Evolutionary conservation across 352 stramenopile genomes (phyloP), one percentile per base, ranked within the genome.

Genomic region (Phytophthora citricola): DNA sequence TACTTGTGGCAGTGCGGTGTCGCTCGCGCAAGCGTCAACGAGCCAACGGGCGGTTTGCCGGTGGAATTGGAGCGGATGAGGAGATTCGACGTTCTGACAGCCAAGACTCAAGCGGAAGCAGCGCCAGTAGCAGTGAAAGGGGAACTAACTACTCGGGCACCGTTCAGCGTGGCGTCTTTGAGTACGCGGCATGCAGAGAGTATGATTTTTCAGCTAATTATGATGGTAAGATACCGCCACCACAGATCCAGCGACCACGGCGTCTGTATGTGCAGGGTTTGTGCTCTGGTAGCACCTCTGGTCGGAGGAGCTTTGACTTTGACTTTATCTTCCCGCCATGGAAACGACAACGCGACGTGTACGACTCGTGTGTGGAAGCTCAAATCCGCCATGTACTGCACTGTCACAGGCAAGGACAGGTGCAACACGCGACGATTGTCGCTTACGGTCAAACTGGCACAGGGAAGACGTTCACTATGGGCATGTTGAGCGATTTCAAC

Each of bases 381-480:
- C 72, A 80, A 32, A 76, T 91, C 53, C 47, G 65, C 2, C 51
- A 79, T 14, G 80, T 91, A 12, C 69, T 91, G 4, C 45, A 69
- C 8, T 51, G 54, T 3, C 62, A 85, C 12, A 51, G 67, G 3
- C 17, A 54, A 34, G 40, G 52, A 9, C 31, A 52, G 32, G 65
- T 61, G 4, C 70, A 73, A 2, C 75, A 91, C 41, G 72, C 69
- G 0, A 90, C 84, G 3, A 62, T 90, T 46, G 60, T 93, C 15
- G 81, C 82, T 22, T 93, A 93, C 38, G 84, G 84, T 3, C 84
- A 93, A 58, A 93, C 84, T 9, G 84, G 84, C 2, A 93, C 84
- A 1, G 82, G 82, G 26, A 93, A 93, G 62, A 89, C 82, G 26
- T 91, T 90, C 65, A 93, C 82, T 6, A 91, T 93, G 82, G 82